A percentile compares a stretch with the other conserved stretches of the same genome.
Conservation (phyloP, 352 stramenopile species). For the Aphanomyces cochlioides region DNA sequence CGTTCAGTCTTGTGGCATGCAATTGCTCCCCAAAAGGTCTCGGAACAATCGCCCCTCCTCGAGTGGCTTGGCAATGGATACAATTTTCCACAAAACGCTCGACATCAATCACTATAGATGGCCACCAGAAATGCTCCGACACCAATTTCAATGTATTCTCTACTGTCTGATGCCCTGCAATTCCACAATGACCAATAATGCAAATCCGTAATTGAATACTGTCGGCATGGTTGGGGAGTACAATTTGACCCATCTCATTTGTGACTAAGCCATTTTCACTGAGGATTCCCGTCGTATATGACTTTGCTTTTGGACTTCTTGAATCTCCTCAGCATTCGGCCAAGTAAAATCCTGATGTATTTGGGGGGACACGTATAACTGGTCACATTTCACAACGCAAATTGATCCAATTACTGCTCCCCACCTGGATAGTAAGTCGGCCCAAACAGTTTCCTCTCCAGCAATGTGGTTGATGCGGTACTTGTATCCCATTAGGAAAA, state of each 20-base stretch:
- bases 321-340: no score
- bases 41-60: neutral
- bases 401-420: neutral
- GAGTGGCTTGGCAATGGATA: neutral
- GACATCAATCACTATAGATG: neutral
- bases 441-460: slow-evolving; percentile 24
- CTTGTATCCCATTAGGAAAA: slow-evolving; percentile 19
- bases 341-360: no score
- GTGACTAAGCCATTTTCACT: no score
- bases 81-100: neutral
- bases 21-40: neutral
- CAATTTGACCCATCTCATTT: neutral
- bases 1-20: neutral
- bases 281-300: no score
- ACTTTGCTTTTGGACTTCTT: no score
- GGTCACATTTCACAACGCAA: no score
- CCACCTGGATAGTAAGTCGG: slow-evolving; percentile 28
- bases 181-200: neutral
- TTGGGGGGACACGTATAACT: no score
- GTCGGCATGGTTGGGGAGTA: neutral
- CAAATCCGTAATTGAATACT: neutral
- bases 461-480: slow-evolving; percentile 25
- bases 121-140: neutral
- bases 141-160: neutral
- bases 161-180: neutral